Evolutionary conservation across 306 rosid species (phyloP).

Genomic region (Vachellia pachyceras): DNA sequence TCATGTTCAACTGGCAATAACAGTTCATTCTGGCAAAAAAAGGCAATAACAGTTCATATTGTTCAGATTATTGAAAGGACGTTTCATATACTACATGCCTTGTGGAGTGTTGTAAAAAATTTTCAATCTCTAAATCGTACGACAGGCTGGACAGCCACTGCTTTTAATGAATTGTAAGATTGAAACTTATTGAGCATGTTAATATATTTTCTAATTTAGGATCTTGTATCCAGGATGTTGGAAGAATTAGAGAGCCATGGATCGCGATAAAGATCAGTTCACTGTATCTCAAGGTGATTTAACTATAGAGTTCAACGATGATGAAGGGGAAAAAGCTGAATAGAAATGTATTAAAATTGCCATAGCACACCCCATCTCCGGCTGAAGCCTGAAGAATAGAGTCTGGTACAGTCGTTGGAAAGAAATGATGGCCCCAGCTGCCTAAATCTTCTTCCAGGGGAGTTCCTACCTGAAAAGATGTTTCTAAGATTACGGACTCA

Average conservation of each 20-base stretch:
- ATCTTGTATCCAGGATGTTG: not conserved
- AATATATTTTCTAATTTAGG: no score
- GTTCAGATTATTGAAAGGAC: not conserved
- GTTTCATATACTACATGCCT: no score
- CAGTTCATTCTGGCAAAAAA: no score
- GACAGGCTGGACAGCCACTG: not conserved
- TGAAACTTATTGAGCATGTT: no score
- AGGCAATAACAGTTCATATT: not conserved
- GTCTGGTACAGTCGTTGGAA: conserved; percentile 83
- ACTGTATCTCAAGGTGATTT: conserved; percentile 17
- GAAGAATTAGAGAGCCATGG: conserved; percentile 6
- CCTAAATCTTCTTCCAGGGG: conserved; percentile 93
- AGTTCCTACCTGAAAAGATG: conserved; percentile 69
- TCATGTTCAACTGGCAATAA: conserved; percentile 1
- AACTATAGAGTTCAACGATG: not conserved
- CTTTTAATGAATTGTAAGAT: no score
- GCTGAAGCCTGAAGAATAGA: conserved; percentile 89
- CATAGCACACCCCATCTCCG: conserved; percentile 90
- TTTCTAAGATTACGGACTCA: not conserved
- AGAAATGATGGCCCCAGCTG: conserved; percentile 95
- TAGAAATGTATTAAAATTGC: not conserved
- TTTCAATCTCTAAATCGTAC: not conserved
- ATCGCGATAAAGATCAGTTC: not conserved
- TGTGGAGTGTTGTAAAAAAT: no score
- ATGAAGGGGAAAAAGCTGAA: not conserved